Conservation (phyloP, 2,329 filamentous ascomycete genomes). For the Fusarium tuaranense region DNA sequence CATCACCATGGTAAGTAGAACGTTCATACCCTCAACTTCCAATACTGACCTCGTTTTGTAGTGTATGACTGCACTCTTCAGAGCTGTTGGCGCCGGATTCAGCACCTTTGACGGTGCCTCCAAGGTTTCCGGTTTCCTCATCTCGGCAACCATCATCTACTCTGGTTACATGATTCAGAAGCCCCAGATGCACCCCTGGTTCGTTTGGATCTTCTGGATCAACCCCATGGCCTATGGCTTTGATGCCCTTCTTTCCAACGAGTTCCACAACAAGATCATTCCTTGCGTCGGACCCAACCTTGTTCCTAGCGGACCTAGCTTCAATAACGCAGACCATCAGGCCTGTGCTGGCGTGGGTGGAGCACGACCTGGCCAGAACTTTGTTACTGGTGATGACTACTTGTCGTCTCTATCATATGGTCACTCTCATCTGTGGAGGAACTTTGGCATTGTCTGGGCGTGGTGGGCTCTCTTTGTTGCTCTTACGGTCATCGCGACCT, state of each 20-base stretch:
- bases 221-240: constrained; percentile 78
- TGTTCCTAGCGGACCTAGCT: constrained; percentile 63
- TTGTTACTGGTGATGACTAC: constrained; percentile 69
- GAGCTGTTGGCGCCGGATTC: constrained; percentile 67
- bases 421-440: constrained; percentile 66
- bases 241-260: constrained; percentile 76
- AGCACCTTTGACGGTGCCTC: constrained; percentile 69
- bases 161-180: constrained; percentile 73
- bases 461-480: constrained; percentile 71
- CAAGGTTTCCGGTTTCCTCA: constrained; percentile 64
- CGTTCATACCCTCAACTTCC: fast-evolving
- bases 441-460: constrained; percentile 72
- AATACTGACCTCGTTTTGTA: constrained; percentile 26
- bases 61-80: constrained; percentile 70
- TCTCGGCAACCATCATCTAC: constrained; percentile 69
- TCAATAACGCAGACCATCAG: constrained; percentile 56
- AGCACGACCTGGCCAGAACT: constrained; percentile 60
- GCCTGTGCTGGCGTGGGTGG: constrained; percentile 71
- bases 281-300: constrained; percentile 62
- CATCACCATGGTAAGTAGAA: constrained; percentile 59
- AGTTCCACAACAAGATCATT: constrained; percentile 71
- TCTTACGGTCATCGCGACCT: constrained; percentile 69
- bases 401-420: constrained; percentile 66
- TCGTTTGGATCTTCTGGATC: constrained; percentile 73
- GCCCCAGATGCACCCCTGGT: constrained; percentile 72